Evolutionary conservation across 169 alveolate species (phyloP).

Genomic region (Pseudocohnilembus persalinus): DNA sequence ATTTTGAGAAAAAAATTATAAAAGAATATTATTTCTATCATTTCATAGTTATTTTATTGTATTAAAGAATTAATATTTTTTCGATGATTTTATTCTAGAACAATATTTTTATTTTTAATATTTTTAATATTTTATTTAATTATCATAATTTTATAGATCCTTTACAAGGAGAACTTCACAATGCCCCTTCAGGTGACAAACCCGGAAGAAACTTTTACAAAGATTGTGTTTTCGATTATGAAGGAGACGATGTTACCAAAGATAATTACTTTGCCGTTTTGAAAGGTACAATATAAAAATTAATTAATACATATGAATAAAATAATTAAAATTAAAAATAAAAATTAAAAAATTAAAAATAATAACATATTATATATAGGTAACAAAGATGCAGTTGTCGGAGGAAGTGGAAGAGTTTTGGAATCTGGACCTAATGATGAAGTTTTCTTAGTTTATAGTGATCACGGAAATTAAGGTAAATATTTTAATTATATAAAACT

Average conservation of each 20-base stretch:
- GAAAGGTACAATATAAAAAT: conserved; percentile 28
- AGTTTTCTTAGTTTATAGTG: conserved; percentile 81
- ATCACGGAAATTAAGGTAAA: conserved; percentile 87
- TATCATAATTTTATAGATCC: conserved; percentile 70
- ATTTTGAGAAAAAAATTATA: too few relatives aligned
- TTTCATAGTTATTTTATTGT: too few relatives aligned
- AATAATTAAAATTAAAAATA: too few relatives aligned
- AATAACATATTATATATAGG: neutral
- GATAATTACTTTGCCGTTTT: conserved; percentile 68
- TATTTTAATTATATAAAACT: too few relatives aligned
- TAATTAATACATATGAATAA: neutral
- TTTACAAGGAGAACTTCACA: conserved; percentile 79
- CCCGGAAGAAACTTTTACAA: conserved; percentile 59
- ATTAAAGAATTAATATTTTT: too few relatives aligned
- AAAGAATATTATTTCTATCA: too few relatives aligned
- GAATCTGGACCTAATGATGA: conserved; percentile 61
- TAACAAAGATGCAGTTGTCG: conserved; percentile 41
- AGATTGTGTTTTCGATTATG: conserved; percentile 82
- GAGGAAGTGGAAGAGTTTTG: conserved; percentile 66
- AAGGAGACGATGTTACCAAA: conserved; percentile 79
- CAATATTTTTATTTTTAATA: too few relatives aligned
- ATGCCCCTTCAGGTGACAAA: conserved; percentile 50
- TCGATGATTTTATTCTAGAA: too few relatives aligned
- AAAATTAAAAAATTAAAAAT: too few relatives aligned
- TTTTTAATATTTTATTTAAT: too few relatives aligned